These are phyloP conservation scores for Clathrospora elynae DNA, from an alignment of 2,329 filamentous ascomycete species.

Conservation along the genomic window DNA sequence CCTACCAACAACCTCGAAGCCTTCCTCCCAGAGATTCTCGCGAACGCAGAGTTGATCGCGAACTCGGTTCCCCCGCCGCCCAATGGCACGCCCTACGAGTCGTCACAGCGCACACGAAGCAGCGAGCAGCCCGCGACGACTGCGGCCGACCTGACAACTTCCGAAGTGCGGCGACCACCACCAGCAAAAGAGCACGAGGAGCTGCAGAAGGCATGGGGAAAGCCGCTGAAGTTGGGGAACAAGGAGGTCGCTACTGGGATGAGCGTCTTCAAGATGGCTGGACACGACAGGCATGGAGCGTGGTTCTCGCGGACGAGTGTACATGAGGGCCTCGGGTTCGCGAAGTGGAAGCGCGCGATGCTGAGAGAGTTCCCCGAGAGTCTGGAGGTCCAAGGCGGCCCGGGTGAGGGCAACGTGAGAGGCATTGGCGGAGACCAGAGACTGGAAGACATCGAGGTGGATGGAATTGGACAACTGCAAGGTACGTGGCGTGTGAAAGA, in stretches of 20 bases:
- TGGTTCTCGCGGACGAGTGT: conserved; percentile 90
- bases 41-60: conserved; percentile 70
- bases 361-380: conserved; percentile 80
- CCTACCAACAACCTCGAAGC: conserved; percentile 49
- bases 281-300: conserved; percentile 79
- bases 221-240: conserved; percentile 73
- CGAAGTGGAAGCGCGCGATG: conserved; percentile 76
- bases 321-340: conserved; percentile 77
- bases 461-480: conserved; percentile 67
- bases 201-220: conserved; percentile 83
- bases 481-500: conserved; percentile 49
- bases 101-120: conserved; percentile 61
- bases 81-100: conserved; percentile 51
- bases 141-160: conserved; percentile 59
- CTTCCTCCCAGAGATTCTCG: conserved; percentile 51
- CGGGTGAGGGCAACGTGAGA: conserved; percentile 75
- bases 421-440: conserved; percentile 82
- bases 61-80: conserved; percentile 73
- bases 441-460: conserved; percentile 66
- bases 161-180: conserved; percentile 56
- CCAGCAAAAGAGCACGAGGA: conserved; percentile 60
- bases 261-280: conserved; percentile 76
- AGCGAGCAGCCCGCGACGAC: conserved; percentile 59
- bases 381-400: conserved; percentile 70
- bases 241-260: conserved; percentile 78